phyloP scores from a whole-genome alignment of 1,284 basidiomycete genomes.

The Boletus semigastroideus region DNA sequence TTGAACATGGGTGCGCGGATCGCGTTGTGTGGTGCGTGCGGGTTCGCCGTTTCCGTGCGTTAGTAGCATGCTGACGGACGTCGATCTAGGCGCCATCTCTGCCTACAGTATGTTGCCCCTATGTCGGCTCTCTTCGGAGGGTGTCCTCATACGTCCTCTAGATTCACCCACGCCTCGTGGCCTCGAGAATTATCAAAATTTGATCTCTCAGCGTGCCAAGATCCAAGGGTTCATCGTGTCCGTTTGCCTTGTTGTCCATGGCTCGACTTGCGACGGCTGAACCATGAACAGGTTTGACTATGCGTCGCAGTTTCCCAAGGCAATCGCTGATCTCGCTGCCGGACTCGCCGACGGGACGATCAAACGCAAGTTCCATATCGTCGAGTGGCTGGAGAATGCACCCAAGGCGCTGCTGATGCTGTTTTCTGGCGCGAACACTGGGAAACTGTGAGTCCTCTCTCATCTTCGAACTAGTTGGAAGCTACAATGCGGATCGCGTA shows the following conservation, averaged over 20 bases:
- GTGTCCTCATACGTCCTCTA: constrained; percentile 25
- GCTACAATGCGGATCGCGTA: constrained; percentile 21
- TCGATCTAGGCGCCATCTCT: constrained; percentile 69
- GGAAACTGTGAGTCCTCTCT: constrained; percentile 67
- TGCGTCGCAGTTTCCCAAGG: constrained; percentile 50
- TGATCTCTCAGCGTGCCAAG: constrained; percentile 76
- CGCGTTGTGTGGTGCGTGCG: constrained; percentile 62
- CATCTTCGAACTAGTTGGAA: not conserved
- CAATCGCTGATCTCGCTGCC: constrained; percentile 51
- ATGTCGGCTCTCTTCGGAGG: not conserved
- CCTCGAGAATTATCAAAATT: constrained; percentile 56
- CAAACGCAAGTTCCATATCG: constrained; percentile 79
- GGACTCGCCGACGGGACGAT: constrained; percentile 70
- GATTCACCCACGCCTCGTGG: constrained; percentile 58
- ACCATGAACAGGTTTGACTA: constrained; percentile 61
- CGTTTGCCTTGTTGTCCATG: constrained; percentile 21
- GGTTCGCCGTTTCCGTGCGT: constrained; percentile 11
- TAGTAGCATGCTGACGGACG: constrained; percentile 1
- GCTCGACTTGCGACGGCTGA: not conserved
- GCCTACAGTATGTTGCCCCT: constrained; percentile 58
- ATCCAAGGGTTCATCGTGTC: constrained; percentile 86
- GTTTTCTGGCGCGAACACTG: constrained; percentile 78
- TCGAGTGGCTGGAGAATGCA: constrained; percentile 73
- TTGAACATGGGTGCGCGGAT: constrained; percentile 79
- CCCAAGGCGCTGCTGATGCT: constrained; percentile 68